phyloP scores from a whole-genome alignment of 805 yeast genomes.

The Myxozyma sirexii region DNA sequence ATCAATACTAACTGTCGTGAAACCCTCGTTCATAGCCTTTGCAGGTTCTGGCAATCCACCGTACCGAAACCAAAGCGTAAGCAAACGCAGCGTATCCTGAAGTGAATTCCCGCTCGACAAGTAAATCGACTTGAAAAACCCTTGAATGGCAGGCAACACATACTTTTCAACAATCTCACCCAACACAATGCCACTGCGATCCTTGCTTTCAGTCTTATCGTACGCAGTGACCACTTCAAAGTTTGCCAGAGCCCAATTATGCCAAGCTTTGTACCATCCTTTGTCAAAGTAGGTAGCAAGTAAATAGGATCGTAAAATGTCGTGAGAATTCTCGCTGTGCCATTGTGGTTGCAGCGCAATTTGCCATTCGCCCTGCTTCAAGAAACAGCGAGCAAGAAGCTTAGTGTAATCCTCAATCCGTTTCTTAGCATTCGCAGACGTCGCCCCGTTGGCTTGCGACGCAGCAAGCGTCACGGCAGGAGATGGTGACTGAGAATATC shows the following conservation, averaged over 20 bases:
- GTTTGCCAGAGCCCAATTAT: constrained; percentile 98
- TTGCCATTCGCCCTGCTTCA: constrained; percentile 99
- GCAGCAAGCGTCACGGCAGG: constrained; percentile 11
- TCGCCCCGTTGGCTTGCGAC: neutral
- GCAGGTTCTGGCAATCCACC: constrained; percentile 94
- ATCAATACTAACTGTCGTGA: constrained; percentile 82
- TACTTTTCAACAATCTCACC: constrained; percentile 69
- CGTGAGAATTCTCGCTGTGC: constrained; percentile 60
- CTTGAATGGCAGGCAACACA: constrained; percentile 93
- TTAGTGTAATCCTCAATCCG: constrained; percentile 82
- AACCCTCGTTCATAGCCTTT: constrained; percentile 86
- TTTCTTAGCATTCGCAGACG: constrained; percentile 36
- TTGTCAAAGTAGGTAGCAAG: constrained; percentile 93
- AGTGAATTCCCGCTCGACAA: constrained; percentile 82
- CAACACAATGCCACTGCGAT: constrained; percentile 33
- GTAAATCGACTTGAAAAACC: constrained; percentile 93
- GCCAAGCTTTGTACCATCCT: constrained; percentile 99
- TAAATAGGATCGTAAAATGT: constrained; percentile 86
- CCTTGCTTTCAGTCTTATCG: constrained; percentile 36
- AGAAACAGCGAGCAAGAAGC: constrained; percentile 86
- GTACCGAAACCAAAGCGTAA: constrained; percentile 93
- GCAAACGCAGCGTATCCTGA: constrained; percentile 86
- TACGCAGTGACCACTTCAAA: constrained; percentile 85
- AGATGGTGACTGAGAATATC: constrained; percentile 3
- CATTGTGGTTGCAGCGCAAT: constrained; percentile 77